Evolutionary conservation across 2,329 filamentous ascomycete species (phyloP).

Genomic region (Aotearoamyces nothofagi): DNA sequence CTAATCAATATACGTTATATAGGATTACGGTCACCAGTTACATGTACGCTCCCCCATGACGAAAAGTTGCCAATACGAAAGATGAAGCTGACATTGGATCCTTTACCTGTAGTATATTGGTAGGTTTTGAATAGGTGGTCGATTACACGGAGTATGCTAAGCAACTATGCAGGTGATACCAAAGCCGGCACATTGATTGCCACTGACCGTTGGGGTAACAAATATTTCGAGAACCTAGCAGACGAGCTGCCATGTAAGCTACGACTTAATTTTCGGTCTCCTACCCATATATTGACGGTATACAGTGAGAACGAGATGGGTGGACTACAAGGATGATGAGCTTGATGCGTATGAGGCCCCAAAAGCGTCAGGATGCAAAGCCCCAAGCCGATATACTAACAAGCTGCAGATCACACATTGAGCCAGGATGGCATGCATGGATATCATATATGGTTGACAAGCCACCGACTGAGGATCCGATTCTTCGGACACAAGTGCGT

Average conservation of each 20-base stretch:
- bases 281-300: too few relatives aligned
- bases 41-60: slow-evolving; percentile 65
- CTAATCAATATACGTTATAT: slow-evolving; percentile 22
- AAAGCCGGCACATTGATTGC: slow-evolving; percentile 82
- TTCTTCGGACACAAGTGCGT: slow-evolving; percentile 51
- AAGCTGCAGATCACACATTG: slow-evolving; percentile 54
- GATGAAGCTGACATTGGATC: slow-evolving; percentile 9
- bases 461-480: slow-evolving; percentile 61
- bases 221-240: slow-evolving; percentile 82
- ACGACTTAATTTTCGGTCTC: too few relatives aligned
- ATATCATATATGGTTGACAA: slow-evolving; percentile 87
- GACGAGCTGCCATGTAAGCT: slow-evolving; percentile 78
- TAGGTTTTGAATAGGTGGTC: slow-evolving; percentile 9
- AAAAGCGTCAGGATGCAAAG: too few relatives aligned
- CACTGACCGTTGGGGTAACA: slow-evolving; percentile 86
- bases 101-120: slow-evolving; percentile 15
- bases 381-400: slow-evolving; percentile 8
- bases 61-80: too few relatives aligned
- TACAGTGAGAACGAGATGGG: slow-evolving; percentile 93
- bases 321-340: slow-evolving; percentile 87
- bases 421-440: slow-evolving; percentile 97
- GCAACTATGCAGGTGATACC: slow-evolving; percentile 67
- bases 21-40: slow-evolving; percentile 90
- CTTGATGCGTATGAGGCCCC: slow-evolving; percentile 54
- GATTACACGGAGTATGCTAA: slow-evolving; percentile 1